Evolutionary conservation across 139 green algal species (phyloP).

Genomic region (Coelastrella sp.): DNA sequence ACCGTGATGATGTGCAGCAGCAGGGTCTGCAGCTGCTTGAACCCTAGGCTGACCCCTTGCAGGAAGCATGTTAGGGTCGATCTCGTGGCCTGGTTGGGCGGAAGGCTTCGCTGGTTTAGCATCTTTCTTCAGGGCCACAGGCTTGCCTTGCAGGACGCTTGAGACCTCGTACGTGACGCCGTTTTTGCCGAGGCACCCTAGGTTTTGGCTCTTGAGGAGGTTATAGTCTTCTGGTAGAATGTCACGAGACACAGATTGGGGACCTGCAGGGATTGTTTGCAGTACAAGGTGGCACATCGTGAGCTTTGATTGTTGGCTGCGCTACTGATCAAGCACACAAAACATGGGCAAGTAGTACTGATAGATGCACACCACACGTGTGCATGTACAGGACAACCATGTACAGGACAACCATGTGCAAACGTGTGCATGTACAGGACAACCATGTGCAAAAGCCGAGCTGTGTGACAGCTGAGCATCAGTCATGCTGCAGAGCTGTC

Average conservation of each 20-base stretch:
- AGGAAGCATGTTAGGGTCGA: not conserved
- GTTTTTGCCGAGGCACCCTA: slow-evolving; percentile 15
- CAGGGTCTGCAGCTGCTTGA: not conserved
- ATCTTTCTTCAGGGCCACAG: not conserved
- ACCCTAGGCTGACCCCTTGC: not conserved
- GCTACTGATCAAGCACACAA: no score
- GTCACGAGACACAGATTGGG: not conserved
- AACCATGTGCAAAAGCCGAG: no score
- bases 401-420: no score
- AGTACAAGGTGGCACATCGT: no score
- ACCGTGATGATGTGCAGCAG: not conserved
- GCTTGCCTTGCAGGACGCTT: slow-evolving; percentile 37
- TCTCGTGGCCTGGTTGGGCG: not conserved
- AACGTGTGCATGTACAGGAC: no score
- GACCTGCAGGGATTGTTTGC: not conserved
- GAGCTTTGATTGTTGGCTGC: no score
- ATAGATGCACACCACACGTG: no score
- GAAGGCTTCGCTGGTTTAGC: not conserved
- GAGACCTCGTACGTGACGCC: slow-evolving; percentile 34
- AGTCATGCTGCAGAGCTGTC: no score
- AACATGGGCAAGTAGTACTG: no score
- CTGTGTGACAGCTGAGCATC: no score
- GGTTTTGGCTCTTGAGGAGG: not conserved
- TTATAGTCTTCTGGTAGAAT: slow-evolving; percentile 1
- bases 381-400: no score